phyloP scores from a whole-genome alignment of 1,284 basidiomycete species.

The Coniferiporia sulphurascens region DNA sequence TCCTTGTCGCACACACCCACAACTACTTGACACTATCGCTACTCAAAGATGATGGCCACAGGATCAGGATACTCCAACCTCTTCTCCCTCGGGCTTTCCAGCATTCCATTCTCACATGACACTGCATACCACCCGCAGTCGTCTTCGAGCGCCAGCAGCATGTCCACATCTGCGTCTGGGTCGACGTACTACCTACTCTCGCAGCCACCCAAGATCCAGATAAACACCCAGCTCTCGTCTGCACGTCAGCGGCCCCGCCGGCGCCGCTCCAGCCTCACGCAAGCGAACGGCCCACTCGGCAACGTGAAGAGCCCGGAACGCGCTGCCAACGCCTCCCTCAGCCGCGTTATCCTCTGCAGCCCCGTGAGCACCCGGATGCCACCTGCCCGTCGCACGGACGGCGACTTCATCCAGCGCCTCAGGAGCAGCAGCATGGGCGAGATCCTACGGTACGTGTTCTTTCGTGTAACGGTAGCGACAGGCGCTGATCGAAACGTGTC shows the following conservation, averaged over 20 bases:
- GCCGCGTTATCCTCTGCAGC: slow-evolving; percentile 35
- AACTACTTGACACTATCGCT: not conserved
- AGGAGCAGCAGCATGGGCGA: slow-evolving; percentile 44
- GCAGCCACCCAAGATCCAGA: slow-evolving; percentile 16
- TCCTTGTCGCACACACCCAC: not conserved
- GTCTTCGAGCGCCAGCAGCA: not conserved
- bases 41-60: slow-evolving; percentile 10
- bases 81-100: slow-evolving; percentile 17
- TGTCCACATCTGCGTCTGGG: not conserved
- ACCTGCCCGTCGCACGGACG: slow-evolving; percentile 32
- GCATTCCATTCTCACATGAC: not conserved
- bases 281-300: slow-evolving; percentile 41
- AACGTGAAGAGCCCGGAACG: slow-evolving; percentile 47
- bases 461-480: not conserved
- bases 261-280: slow-evolving; percentile 51
- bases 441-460: slow-evolving; percentile 30
- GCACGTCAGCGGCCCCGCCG: slow-evolving; percentile 36
- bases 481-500: not conserved
- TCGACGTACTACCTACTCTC: not conserved
- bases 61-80: slow-evolving; percentile 11
- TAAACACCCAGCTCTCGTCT: slow-evolving; percentile 15
- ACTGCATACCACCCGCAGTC: not conserved
- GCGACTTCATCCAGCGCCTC: slow-evolving; percentile 37
- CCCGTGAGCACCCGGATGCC: slow-evolving; percentile 27
- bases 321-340: slow-evolving; percentile 41